A percentile compares a stretch with the other conserved stretches of the same genome.
phyloP scores from a whole-genome alignment of 2,329 filamentous ascomycete species.

The Penicillium hesseltinei region DNA sequence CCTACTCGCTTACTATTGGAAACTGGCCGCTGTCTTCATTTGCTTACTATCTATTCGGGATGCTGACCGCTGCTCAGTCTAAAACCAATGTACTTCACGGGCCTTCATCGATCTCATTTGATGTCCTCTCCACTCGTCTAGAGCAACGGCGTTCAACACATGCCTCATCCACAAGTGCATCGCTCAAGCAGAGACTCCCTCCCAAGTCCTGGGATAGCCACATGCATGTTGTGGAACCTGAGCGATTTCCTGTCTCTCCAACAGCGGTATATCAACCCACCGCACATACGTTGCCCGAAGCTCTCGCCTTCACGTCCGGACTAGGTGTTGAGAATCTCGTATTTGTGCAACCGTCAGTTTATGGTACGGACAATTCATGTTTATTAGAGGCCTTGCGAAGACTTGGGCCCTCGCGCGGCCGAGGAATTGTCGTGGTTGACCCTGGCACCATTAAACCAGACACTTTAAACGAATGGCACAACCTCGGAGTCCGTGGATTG shows the following conservation, averaged over 20 bases:
- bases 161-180: slow-evolving; percentile 6
- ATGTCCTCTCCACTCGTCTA: slow-evolving; percentile 4
- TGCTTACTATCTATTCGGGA: slow-evolving; percentile 10
- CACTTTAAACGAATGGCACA: slow-evolving; percentile 55
- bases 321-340: slow-evolving; percentile 57
- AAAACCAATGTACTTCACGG: slow-evolving; percentile 15
- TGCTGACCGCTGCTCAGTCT: slow-evolving; percentile 29
- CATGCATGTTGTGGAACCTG: slow-evolving; percentile 62
- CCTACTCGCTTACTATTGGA: not conserved
- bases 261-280: slow-evolving; percentile 54
- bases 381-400: slow-evolving; percentile 53
- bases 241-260: slow-evolving; percentile 49
- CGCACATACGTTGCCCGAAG: slow-evolving; percentile 52
- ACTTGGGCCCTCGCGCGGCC: slow-evolving; percentile 51
- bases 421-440: slow-evolving; percentile 59
- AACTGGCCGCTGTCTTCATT: not conserved
- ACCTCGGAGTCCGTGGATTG: slow-evolving; percentile 58
- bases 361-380: slow-evolving; percentile 60
- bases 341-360: slow-evolving; percentile 62
- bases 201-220: slow-evolving; percentile 57
- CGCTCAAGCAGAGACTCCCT: slow-evolving; percentile 31
- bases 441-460: slow-evolving; percentile 39
- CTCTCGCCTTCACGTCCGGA: slow-evolving; percentile 51
- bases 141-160: slow-evolving; percentile 15
- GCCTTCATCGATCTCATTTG: slow-evolving; percentile 20